A percentile compares a stretch with the other conserved stretches of the same genome.
Evolutionary conservation across 1,284 basidiomycete species (phyloP).

Genomic region (Marasmius oreades): DNA sequence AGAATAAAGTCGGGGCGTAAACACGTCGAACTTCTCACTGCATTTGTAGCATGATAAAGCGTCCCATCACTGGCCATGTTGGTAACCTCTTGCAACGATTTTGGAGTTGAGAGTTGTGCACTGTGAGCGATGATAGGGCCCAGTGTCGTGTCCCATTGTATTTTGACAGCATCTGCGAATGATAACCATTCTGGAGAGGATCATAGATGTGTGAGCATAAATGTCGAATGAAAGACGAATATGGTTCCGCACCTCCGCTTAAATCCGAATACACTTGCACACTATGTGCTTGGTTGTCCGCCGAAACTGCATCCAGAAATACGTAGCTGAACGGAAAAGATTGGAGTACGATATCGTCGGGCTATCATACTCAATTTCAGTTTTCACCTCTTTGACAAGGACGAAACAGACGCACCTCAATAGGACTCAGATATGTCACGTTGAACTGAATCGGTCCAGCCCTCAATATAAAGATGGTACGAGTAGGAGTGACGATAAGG

Average conservation of each 20-base stretch:
- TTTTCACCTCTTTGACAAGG: neutral
- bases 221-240: neutral
- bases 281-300: conserved; percentile 6
- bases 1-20: neutral
- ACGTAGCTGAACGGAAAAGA: conserved; percentile 13
- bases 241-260: conserved; percentile 7
- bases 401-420: conserved; percentile 6
- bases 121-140: neutral
- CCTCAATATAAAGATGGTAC: conserved; percentile 1
- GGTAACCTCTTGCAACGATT: conserved; percentile 21
- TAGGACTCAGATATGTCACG: conserved; percentile 12
- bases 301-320: conserved; percentile 8
- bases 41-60: neutral
- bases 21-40: neutral
- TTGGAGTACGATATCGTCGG: conserved; percentile 7
- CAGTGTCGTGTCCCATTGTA: conserved; percentile 10
- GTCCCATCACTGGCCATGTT: conserved; percentile 34
- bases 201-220: neutral
- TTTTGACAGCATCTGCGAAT: neutral
- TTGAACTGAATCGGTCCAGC: conserved; percentile 12
- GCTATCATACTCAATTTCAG: neutral
- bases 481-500: conserved; percentile 9
- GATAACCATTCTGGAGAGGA: conserved; percentile 11
- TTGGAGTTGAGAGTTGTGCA: neutral
- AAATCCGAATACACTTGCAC: conserved; percentile 12